A percentile compares a stretch with the other conserved stretches of the same genome.
phyloP scores from a whole-genome alignment of 148 eudicot species.

The Camellia lanceoleosa region DNA sequence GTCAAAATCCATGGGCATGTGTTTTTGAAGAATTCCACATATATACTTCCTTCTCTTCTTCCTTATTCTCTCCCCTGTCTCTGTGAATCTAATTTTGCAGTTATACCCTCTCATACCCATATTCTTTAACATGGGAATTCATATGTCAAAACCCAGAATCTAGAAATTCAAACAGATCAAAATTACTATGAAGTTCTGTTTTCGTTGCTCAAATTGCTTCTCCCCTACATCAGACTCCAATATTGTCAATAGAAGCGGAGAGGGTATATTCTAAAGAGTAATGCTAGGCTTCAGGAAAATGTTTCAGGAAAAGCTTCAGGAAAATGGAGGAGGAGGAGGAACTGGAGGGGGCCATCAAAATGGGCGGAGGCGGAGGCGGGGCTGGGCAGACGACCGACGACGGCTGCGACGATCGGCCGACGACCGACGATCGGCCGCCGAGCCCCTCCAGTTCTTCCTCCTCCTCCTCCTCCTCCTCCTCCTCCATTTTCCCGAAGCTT shows the following conservation, averaged over 20 bases:
- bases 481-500: no score
- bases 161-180: neutral
- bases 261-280: conserved; percentile 11
- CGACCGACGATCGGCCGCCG: no score
- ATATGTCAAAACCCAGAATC: neutral
- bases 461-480: no score
- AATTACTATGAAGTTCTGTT: conserved; percentile 10
- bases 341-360: no score
- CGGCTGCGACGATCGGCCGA: no score
- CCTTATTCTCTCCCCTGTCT: neutral
- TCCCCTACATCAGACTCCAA: conserved; percentile 2
- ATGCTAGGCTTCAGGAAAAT: no score
- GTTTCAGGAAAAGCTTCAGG: no score
- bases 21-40: neutral
- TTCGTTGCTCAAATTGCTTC: conserved; percentile 6
- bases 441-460: no score
- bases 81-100: neutral
- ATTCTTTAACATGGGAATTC: neutral
- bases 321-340: no score
- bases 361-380: no score
- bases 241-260: neutral
- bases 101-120: neutral
- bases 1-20: neutral
- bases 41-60: neutral
- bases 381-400: no score